Conservation (phyloP, 345 rosid genomes). For the Hevea brasiliensis region DNA sequence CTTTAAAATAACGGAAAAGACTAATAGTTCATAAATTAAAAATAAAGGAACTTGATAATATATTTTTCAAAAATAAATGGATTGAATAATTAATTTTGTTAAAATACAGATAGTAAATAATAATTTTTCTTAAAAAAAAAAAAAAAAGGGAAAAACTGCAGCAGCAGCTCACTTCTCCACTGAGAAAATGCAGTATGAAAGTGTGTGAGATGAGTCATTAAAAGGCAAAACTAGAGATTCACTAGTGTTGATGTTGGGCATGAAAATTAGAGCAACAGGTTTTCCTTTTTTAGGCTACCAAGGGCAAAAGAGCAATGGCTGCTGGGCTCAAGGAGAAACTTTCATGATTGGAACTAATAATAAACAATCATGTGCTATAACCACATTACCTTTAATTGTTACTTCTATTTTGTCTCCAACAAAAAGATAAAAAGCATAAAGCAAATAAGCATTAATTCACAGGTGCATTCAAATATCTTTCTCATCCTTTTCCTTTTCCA, state of each 20-base stretch:
- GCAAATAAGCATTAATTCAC: not conserved
- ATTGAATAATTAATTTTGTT: too few species aligned
- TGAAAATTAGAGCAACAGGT: not conserved
- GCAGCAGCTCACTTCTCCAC: too few species aligned
- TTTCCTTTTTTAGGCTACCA: not conserved
- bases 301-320: not conserved
- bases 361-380: not conserved
- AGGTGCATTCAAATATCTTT: not conserved
- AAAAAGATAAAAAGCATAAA: not conserved
- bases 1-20: too few species aligned
- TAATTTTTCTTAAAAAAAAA: not conserved
- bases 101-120: too few species aligned
- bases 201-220: not conserved
- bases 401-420: not conserved
- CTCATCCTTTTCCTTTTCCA: not conserved
- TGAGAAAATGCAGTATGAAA: not conserved
- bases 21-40: too few species aligned
- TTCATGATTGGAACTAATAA: constrained; percentile 5
- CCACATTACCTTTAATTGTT: not conserved
- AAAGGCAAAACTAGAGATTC: not conserved
- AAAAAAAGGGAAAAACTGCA: not conserved
- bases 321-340: constrained; percentile 17
- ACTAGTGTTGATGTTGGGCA: not conserved
- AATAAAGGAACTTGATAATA: too few species aligned
- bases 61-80: too few species aligned